A percentile compares a stretch with the other conserved stretches of the same genome.
These are phyloP conservation scores for Draba incana DNA, from an alignment of 345 rosid species.

Conservation along the genomic window DNA sequence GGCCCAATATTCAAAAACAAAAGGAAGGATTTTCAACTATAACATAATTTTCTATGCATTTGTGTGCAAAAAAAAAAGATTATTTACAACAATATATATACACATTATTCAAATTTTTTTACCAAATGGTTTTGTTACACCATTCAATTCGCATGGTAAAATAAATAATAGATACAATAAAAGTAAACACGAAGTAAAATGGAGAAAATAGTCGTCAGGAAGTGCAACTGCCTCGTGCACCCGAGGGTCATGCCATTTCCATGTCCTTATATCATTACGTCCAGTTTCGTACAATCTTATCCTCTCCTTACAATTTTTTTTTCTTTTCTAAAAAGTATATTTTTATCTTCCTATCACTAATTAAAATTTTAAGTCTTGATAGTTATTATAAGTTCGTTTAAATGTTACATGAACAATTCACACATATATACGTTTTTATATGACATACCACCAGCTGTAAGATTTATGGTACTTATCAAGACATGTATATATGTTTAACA, in stretches of 20 bases:
- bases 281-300: conserved; percentile 27
- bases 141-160: neutral
- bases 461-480: conserved; percentile 14
- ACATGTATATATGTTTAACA: conserved; percentile 24
- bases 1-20: neutral
- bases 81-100: too few species aligned
- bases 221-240: conserved; percentile 41
- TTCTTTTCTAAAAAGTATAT: neutral
- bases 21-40: neutral
- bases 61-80: too few species aligned
- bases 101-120: too few species aligned
- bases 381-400: neutral
- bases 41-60: too few species aligned
- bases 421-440: neutral
- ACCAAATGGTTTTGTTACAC: too few species aligned
- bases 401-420: conserved; percentile 14
- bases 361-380: neutral
- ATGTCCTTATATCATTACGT: conserved; percentile 28
- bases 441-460: neutral
- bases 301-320: conserved; percentile 2
- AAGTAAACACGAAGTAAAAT: neutral
- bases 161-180: neutral
- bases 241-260: conserved; percentile 28
- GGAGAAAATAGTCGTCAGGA: conserved; percentile 28
- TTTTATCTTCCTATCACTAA: conserved; percentile 10